Evolutionary conservation across 768 basidiomycete genomes (phyloP), one percentile per base, ranked within the genome.

Genomic region (Serendipita sp.): DNA sequence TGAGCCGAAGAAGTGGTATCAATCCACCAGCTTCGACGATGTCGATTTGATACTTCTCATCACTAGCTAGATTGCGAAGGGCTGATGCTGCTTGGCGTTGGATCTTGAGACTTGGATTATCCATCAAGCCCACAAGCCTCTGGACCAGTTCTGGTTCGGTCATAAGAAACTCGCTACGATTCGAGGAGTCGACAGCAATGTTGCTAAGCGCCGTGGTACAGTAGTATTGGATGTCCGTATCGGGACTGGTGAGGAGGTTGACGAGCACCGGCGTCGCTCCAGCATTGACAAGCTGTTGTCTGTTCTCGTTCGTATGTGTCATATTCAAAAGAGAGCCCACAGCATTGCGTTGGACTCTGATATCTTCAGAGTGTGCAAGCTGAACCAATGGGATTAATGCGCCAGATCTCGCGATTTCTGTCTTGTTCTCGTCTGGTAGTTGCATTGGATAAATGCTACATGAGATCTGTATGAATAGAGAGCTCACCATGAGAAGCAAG

Each of bases 291-390:
- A 99, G 86, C 70, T 98, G 95, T 71, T 97, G 94, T 64, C 96
- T 81, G 74, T 98, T 98, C 78, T 99, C 96, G 72, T 99, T 95
- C 94, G 93, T 96, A 77, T 99, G 96, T 38, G 96, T 99, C 96
- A 98, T 98, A 74, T 99, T 99, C 44, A 99, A 80, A 65, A 99
- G 78, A 46, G 96, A 96, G 5, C 96, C 96, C 1, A 95, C 98
- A 10, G 96, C 96, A 72, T 99, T 99, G 66, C 96, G 83, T 74
- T 99, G 96, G 2, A 99, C 96, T 10, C 96, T 84, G 95, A 99
- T 97, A 74, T 99, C 96, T 76, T 98, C 97, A 18, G 92, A 96
- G 68, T 91, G 85, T 36, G 96, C 96, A 46, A 99, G 81, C 60
- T 95, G 83, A 47, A 96, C 98, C 44, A 99, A 83, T 28, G 96